Evolutionary conservation across 495 filamentous ascomycete species (phyloP).

Genomic region (Alectoria sarmentosa): DNA sequence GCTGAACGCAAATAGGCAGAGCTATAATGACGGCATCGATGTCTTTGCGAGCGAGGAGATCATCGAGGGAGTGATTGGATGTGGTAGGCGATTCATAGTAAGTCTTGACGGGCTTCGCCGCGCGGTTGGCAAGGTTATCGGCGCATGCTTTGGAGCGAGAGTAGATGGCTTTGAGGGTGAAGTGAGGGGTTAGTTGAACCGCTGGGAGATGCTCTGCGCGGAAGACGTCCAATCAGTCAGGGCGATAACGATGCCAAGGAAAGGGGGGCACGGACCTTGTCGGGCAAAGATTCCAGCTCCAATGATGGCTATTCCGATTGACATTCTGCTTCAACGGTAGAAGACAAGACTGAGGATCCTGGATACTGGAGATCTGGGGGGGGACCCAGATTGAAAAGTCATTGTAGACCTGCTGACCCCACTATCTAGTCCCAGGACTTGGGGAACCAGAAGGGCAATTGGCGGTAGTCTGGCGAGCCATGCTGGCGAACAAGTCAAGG

Average conservation of each 20-base stretch:
- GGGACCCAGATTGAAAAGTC: neutral
- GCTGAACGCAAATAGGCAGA: conserved; percentile 26
- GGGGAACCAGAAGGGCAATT: neutral
- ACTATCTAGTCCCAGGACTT: neutral
- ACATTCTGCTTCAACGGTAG: conserved; percentile 12
- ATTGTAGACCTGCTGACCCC: neutral
- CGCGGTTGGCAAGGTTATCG: conserved; percentile 9
- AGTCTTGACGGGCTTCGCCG: conserved; percentile 15
- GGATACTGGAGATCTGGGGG: neutral
- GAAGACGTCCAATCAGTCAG: neutral
- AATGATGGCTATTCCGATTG: conserved; percentile 24
- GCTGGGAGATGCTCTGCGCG: conserved; percentile 27
- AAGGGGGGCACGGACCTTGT: conserved; percentile 13
- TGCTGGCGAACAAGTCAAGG: neutral
- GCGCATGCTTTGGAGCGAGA: conserved; percentile 26
- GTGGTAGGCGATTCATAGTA: conserved; percentile 22
- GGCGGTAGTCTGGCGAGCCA: neutral
- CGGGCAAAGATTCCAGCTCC: conserved; percentile 21
- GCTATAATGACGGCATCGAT: conserved; percentile 27
- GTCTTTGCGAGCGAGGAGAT: conserved; percentile 28
- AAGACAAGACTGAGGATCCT: neutral
- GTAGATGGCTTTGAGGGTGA: conserved; percentile 30
- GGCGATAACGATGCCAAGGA: neutral
- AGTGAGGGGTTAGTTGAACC: conserved; percentile 15
- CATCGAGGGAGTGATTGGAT: conserved; percentile 15